Percentiles rank a stretch among this genome's conserved stretches.
These are phyloP conservation scores for Tanacetum coccineum DNA, from an alignment of 129 eudicot genomes.

Conservation along the genomic window DNA sequence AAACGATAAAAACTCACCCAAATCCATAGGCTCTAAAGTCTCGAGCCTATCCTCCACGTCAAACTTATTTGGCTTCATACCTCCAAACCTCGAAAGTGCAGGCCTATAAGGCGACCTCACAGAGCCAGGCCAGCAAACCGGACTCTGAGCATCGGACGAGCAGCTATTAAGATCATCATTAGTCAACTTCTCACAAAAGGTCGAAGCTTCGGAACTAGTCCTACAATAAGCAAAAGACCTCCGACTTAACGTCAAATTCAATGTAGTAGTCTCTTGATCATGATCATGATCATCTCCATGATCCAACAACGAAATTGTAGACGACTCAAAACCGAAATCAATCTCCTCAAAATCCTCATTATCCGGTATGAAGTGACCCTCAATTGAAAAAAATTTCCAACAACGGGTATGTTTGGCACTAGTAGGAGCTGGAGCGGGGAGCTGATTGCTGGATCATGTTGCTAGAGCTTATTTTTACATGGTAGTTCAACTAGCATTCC, in stretches of 20 bases:
- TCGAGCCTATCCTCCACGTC: slow-evolving; percentile 31
- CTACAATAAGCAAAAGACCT: slow-evolving; percentile 64
- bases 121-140: slow-evolving; percentile 56
- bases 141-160: slow-evolving; percentile 59
- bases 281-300: slow-evolving; percentile 37
- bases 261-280: slow-evolving; percentile 42
- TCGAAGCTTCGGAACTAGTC: slow-evolving; percentile 73
- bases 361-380: too few relatives aligned
- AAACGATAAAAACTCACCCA: slow-evolving; percentile 33
- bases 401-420: too few relatives aligned
- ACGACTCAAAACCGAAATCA: slow-evolving; percentile 57
- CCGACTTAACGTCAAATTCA: slow-evolving; percentile 41
- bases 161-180: slow-evolving; percentile 64
- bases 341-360: slow-evolving; percentile 46
- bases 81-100: slow-evolving; percentile 57
- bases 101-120: slow-evolving; percentile 50
- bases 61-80: too few relatives aligned
- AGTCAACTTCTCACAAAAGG: slow-evolving; percentile 58
- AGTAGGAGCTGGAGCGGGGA: too few relatives aligned
- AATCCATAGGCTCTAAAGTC: slow-evolving; percentile 37
- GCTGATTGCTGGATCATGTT: too few relatives aligned
- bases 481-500: too few relatives aligned
- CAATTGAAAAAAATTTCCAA: too few relatives aligned
- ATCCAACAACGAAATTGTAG: slow-evolving; percentile 53
- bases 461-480: too few relatives aligned